phyloP scores from a whole-genome alignment of 2,329 filamentous ascomycete species.

The Trichoderma koningii region DNA sequence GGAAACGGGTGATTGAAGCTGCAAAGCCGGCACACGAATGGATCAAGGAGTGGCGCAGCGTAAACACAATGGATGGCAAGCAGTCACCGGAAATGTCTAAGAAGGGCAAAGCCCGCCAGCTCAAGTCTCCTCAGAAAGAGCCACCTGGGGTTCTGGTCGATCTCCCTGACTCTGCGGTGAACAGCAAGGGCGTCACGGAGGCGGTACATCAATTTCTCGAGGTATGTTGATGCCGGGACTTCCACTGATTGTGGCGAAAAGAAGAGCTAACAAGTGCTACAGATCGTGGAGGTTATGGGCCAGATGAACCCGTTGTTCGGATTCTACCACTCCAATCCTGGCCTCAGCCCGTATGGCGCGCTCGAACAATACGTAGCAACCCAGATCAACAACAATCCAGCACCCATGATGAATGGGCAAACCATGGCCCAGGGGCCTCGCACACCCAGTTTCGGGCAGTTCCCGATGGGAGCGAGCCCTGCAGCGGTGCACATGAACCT shows the following conservation, averaged over 20 bases:
- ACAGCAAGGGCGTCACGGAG: constrained; percentile 61
- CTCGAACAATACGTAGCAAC: constrained; percentile 61
- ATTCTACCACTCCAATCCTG: constrained; percentile 58
- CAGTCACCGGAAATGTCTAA: constrained; percentile 68
- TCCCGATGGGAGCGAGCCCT: constrained; percentile 61
- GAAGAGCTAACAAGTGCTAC: constrained; percentile 29
- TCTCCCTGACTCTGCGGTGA: constrained; percentile 61
- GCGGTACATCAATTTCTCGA: constrained; percentile 66
- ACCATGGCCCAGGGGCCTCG: constrained; percentile 50
- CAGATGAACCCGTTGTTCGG: constrained; percentile 66
- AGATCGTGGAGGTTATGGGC: constrained; percentile 67
- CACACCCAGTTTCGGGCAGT: constrained; percentile 59
- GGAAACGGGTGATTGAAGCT: constrained; percentile 62
- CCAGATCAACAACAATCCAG: constrained; percentile 48
- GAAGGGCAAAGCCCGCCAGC: constrained; percentile 60
- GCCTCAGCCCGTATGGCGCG: constrained; percentile 58
- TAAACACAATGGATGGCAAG: constrained; percentile 60
- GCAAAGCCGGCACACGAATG: constrained; percentile 64
- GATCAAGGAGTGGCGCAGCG: constrained; percentile 65
- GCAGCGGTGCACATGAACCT: constrained; percentile 61
- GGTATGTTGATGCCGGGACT: constrained; percentile 44
- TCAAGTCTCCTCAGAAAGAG: constrained; percentile 61
- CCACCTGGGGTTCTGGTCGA: constrained; percentile 60
- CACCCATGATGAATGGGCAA: constrained; percentile 52
- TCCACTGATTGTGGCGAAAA: background rate